phyloP scores from a whole-genome alignment of 2,329 filamentous ascomycete species.

The Aspergillus ruber region DNA sequence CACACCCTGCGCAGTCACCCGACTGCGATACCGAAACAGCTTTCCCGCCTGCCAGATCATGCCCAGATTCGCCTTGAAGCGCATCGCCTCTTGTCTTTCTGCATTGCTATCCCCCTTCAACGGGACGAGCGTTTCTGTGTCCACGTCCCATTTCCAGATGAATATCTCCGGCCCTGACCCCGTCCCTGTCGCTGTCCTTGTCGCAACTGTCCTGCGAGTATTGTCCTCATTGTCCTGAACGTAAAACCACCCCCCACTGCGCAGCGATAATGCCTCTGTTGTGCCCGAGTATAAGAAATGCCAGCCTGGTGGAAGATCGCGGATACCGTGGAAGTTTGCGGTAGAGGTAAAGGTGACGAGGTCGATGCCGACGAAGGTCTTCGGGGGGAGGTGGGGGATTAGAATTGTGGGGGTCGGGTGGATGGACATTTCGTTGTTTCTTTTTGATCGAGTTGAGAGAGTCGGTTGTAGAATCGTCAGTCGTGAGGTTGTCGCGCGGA shows the following conservation, averaged over 20 bases:
- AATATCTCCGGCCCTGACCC: constrained; percentile 38
- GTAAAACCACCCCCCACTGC: constrained; percentile 58
- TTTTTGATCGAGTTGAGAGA: neutral
- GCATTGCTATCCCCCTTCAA: constrained; percentile 26
- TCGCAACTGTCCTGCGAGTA: constrained; percentile 10
- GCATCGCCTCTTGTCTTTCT: constrained; percentile 43
- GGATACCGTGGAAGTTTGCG: constrained; percentile 55
- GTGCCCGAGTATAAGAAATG: constrained; percentile 58
- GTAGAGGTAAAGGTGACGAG: constrained; percentile 58
- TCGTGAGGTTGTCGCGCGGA: neutral
- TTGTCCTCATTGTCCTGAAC: constrained; percentile 32
- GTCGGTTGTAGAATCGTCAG: too few relatives aligned
- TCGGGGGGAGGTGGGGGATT: constrained; percentile 39
- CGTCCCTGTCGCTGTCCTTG: constrained; percentile 4
- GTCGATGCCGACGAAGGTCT: constrained; percentile 47
- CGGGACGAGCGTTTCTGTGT: constrained; percentile 31
- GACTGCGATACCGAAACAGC: constrained; percentile 36
- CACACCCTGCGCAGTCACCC: constrained; percentile 25
- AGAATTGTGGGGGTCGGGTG: constrained; percentile 37
- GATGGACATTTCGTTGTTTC: neutral
- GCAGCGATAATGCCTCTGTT: constrained; percentile 52
- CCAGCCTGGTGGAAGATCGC: constrained; percentile 51
- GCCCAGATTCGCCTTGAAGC: constrained; percentile 51
- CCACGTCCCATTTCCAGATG: constrained; percentile 50
- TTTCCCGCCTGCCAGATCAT: constrained; percentile 49